These are phyloP conservation scores for Globisporangium cederbergense DNA, from an alignment of 352 stramenopile genomes.

Conservation along the genomic window DNA sequence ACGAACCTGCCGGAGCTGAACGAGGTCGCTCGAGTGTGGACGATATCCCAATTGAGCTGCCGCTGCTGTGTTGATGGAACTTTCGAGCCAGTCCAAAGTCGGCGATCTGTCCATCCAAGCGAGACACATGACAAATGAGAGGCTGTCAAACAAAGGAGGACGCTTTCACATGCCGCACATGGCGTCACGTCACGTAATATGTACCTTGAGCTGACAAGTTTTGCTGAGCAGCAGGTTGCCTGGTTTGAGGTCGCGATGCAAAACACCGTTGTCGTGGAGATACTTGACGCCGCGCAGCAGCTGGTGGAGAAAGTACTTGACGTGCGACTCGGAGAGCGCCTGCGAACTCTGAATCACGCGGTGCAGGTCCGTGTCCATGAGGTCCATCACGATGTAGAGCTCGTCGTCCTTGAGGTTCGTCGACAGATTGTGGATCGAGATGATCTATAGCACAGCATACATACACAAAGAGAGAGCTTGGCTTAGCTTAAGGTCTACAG, in stretches of 20 bases:
- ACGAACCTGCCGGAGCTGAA: conserved; percentile 35
- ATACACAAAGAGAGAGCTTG: neutral
- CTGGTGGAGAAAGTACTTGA: conserved; percentile 93
- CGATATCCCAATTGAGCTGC: neutral
- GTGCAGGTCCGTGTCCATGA: conserved; percentile 93
- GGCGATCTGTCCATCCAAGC: conserved; percentile 33
- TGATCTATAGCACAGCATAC: conserved; percentile 42
- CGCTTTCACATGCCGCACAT: neutral
- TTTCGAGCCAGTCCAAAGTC: conserved; percentile 77
- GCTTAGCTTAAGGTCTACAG: too few species aligned
- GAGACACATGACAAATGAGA: neutral
- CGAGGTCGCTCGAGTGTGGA: conserved; percentile 33
- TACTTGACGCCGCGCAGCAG: conserved; percentile 84
- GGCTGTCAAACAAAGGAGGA: neutral
- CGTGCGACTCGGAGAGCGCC: conserved; percentile 61
- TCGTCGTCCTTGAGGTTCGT: conserved; percentile 89
- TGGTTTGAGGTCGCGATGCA: conserved; percentile 83
- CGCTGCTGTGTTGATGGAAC: conserved; percentile 14
- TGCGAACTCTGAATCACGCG: conserved; percentile 84
- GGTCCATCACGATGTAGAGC: conserved; percentile 95
- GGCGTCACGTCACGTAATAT: neutral
- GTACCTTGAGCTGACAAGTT: conserved; percentile 65
- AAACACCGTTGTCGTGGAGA: conserved; percentile 68
- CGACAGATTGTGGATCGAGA: conserved; percentile 77
- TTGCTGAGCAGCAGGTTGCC: conserved; percentile 80